Evolutionary conservation across 495 filamentous ascomycete genomes (phyloP), one percentile per base, ranked within the genome.

Genomic region (Clohesyomyces aquaticus): DNA sequence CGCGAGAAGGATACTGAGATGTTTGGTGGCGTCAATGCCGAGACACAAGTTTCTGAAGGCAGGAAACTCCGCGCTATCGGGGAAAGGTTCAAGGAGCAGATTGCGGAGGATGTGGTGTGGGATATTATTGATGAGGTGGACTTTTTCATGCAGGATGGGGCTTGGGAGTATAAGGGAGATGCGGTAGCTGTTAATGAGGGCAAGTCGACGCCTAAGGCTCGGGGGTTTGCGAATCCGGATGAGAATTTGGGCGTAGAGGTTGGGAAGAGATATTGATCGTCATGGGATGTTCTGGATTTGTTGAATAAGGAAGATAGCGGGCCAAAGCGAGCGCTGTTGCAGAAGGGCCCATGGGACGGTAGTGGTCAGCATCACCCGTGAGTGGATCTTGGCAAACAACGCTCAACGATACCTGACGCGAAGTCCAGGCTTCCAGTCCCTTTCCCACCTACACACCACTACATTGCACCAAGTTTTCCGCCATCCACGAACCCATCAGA

Each of bases 91-190:
- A 83, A 90, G 69, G 94, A 98, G 73, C 93, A 97, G 77, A 93
- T 98, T 65, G 93, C 88, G 2, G 95, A 99, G 76, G 95, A 98
- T 72, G 82, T 97, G 8, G 79, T 93, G 38, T 96, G 91, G 69
- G 93, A 97, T 74, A 81, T 98, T 35, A 81, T 96, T 16, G 95
- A 98, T 73, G 93, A 97, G 73, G 88, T 93, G 47, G 90, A 93
- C 71, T 87, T 90, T 72, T 86, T 88, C 77, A 79, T 85, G 72
- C 82, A 87, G 64, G 87, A 89, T 77, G 81, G 83, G 54, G 78
- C 80, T 71, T 75, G 61, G 68, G 72, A 65, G 23, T 73, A 72
- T 46, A 68, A 66, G 57, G 71, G 65, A 12, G 74, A 71, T 25
- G 54, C 53, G 18, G 19, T 43, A 18, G 46, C 58, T 11, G 23